Base-by-base conservation (phyloP, 768 basidiomycete species). In the Roridomyces roridus region DNA sequence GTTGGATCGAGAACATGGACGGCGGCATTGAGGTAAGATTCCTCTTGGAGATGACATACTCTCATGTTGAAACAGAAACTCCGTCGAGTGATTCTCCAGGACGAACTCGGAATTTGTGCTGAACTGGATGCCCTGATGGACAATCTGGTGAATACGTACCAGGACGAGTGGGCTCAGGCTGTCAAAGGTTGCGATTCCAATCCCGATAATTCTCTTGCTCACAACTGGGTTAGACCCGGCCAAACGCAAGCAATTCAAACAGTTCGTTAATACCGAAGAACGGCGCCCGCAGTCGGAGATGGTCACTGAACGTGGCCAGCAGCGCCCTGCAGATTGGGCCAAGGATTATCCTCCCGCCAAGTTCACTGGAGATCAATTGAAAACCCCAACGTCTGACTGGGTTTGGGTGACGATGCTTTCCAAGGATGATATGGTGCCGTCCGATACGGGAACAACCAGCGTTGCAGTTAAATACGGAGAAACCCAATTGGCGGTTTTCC, bases 1-100 rank as follows among this genome's bases (percentile, higher is more conserved):
- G 87, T 10, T 92, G 89, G 89, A 71, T 91, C 6, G 89, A 91
- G 59, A 75, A 77, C 9, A 82, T 89, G 70, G 88, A 88, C 36
- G 86, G 85, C 10, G 88, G 87, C 0, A 78, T 89, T 46, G 83
- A 88, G 68, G 83, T 83, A n/a, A n/a, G n/a, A 24, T 4, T 67
- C 54, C 44, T 43, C 10, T 36, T n/a, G 34, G 4, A 46, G n/a
- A n/a, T n/a, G n/a, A n/a, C n/a, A n/a, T n/a, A n/a, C n/a, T 34
- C n/a, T 31, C 6, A 25, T n/a, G 36, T 23, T 0, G 31, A 34
- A 12, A 11, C 56, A 84, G 78, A 84, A 86, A 73, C 78, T 92
- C 14, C 77, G 79, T 36, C 80, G 80, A 45, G 84, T 91, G 20
- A 75, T 91, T 35, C 63, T 92, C 36, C 81, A 90, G 18, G 89